Percentiles rank a stretch among this genome's conserved stretches.
Conservation (phyloP, 225 moss, liverwort and hornwort genomes). For the Climacium dendroides region DNA sequence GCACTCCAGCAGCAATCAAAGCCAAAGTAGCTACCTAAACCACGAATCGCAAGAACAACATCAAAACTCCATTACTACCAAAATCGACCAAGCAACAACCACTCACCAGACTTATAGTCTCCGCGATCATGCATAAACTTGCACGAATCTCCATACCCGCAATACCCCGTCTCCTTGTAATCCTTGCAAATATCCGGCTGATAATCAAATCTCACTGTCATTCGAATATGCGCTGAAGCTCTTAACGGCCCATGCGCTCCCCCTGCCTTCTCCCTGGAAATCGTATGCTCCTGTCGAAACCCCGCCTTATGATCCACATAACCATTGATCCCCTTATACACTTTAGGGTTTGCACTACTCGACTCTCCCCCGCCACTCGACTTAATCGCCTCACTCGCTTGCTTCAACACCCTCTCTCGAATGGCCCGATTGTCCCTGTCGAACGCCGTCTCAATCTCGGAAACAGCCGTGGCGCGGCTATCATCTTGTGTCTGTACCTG, state of each 20-base stretch:
- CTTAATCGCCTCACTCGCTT: slow-evolving; percentile 71
- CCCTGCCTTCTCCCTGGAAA: slow-evolving; percentile 87
- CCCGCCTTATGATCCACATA: slow-evolving; percentile 94
- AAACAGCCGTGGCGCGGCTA: slow-evolving; percentile 72
- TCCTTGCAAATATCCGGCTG: slow-evolving; percentile 99
- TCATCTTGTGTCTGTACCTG: slow-evolving; percentile 75
- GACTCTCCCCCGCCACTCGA: slow-evolving; percentile 23
- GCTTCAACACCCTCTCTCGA: slow-evolving; percentile 69
- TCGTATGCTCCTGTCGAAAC: slow-evolving; percentile 82
- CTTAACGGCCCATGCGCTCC: slow-evolving; percentile 91
- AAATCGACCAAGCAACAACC: not conserved
- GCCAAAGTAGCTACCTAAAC: not conserved
- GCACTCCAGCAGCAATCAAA: not conserved
- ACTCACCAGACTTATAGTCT: slow-evolving; percentile 72
- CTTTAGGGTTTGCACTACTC: slow-evolving; percentile 15
- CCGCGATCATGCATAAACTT: slow-evolving; percentile 97
- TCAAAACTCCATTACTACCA: not conserved
- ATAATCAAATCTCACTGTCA: slow-evolving; percentile 86
- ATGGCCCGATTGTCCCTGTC: slow-evolving; percentile 83
- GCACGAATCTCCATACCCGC: slow-evolving; percentile 90
- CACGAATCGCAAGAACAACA: not conserved
- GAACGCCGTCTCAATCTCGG: slow-evolving; percentile 83
- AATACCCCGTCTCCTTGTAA: slow-evolving; percentile 96
- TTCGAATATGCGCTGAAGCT: slow-evolving; percentile 78
- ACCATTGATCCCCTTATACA: slow-evolving; percentile 77